Conservation (phyloP, 1,284 basidiomycete genomes). For the Tylopilus orsonianus region DNA sequence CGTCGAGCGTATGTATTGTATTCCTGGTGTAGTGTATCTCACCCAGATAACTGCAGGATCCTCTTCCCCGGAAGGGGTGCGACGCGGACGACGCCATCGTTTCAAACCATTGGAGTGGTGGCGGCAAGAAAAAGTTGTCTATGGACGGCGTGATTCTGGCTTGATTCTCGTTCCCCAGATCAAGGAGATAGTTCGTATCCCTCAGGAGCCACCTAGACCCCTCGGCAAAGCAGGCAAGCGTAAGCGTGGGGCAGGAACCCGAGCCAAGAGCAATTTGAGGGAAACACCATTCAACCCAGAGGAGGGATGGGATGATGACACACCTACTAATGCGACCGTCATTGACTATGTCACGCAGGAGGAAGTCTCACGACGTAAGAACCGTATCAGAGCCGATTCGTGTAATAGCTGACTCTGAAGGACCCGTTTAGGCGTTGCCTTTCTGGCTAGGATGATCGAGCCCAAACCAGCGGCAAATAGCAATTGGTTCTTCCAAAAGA, state of each 20-base stretch:
- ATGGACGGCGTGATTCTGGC: constrained; percentile 59
- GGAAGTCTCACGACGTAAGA: constrained; percentile 72
- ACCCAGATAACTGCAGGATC: constrained; percentile 20
- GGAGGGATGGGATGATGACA: constrained; percentile 87
- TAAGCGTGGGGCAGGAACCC: constrained; percentile 37
- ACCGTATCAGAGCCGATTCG: neutral
- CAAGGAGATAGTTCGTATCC: constrained; percentile 78
- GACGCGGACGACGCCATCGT: constrained; percentile 72
- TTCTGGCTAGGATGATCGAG: constrained; percentile 63
- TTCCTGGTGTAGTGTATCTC: neutral
- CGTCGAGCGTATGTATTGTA: constrained; percentile 24
- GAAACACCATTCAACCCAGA: constrained; percentile 55
- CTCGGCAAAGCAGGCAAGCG: constrained; percentile 49
- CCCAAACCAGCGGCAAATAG: constrained; percentile 59
- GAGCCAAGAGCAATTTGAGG: constrained; percentile 45
- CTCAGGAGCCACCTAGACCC: constrained; percentile 60
- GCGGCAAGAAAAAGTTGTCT: constrained; percentile 90
- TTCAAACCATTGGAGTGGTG: constrained; percentile 87
- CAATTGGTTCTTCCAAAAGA: constrained; percentile 87
- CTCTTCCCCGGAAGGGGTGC: constrained; percentile 55
- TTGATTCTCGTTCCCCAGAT: constrained; percentile 73
- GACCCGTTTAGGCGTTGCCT: constrained; percentile 62
- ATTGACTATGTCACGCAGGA: constrained; percentile 63
- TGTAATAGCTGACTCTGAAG: constrained; percentile 2
- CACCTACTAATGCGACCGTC: constrained; percentile 66